These are phyloP conservation scores for Fonsecaea pedrosoi DNA, from an alignment of 2,329 filamentous ascomycete species.

Conservation along the genomic window DNA sequence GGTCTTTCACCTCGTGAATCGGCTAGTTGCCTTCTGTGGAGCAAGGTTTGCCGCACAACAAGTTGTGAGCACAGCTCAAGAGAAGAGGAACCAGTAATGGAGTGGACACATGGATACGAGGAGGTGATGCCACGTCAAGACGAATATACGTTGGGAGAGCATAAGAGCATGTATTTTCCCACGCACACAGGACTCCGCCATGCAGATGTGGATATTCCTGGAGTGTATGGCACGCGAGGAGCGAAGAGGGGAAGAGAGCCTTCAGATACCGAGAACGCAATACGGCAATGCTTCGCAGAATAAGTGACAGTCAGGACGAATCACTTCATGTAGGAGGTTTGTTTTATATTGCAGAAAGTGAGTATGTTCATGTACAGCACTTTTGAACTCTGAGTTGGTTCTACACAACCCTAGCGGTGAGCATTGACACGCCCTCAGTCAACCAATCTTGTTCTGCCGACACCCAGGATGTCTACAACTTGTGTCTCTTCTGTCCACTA, in stretches of 20 bases:
- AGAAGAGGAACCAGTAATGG: neutral
- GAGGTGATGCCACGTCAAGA: neutral
- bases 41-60: neutral
- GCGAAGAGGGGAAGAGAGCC: neutral
- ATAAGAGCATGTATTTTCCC: neutral
- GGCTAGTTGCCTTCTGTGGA: neutral
- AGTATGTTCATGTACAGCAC: neutral
- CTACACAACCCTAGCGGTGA: neutral
- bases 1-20: neutral
- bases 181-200: neutral
- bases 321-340: neutral
- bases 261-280: neutral
- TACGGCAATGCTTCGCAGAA: neutral
- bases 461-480: constrained; percentile 64
- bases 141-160: neutral
- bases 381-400: neutral
- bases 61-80: neutral
- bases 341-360: neutral
- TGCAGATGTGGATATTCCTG: neutral
- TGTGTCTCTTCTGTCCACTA: constrained; percentile 89
- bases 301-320: neutral
- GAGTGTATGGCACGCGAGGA: neutral
- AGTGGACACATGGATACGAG: neutral
- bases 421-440: neutral
- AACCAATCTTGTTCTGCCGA: neutral